Conservation (phyloP, 208 protist genomes). For the Borovskyia barvae region DNA sequence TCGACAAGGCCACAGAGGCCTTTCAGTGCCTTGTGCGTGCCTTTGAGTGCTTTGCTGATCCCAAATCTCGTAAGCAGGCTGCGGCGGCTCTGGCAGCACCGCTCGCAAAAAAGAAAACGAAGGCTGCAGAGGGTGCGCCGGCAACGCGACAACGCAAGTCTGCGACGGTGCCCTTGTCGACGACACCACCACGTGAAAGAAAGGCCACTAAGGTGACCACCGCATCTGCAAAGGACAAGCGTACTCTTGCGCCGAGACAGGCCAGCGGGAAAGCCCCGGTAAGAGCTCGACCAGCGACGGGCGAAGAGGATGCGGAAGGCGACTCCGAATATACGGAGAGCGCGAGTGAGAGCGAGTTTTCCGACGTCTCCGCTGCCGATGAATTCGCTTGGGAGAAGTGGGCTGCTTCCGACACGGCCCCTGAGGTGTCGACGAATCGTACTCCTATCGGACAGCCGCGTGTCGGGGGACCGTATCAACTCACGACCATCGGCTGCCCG, state of each 20-base stretch:
- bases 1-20: constrained; percentile 70
- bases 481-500: constrained; percentile 67
- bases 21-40: constrained; percentile 83
- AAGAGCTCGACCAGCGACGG: constrained; percentile 11
- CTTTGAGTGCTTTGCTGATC: constrained; percentile 78
- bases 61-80: constrained; percentile 48
- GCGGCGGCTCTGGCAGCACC: constrained; percentile 1
- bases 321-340: constrained; percentile 25
- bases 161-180: no score
- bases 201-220: background rate
- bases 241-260: constrained; percentile 12
- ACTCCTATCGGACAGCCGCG: constrained; percentile 59
- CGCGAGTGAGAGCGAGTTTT: constrained; percentile 21
- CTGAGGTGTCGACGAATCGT: constrained; percentile 70
- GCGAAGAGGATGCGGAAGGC: constrained; percentile 16
- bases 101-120: background rate
- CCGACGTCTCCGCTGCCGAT: constrained; percentile 20
- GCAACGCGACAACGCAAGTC: background rate
- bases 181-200: background rate
- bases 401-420: constrained; percentile 23
- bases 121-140: background rate
- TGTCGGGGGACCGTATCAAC: constrained; percentile 39
- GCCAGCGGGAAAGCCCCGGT: constrained; percentile 6
- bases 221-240: constrained; percentile 8
- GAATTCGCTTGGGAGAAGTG: constrained; percentile 27